phyloP scores from a whole-genome alignment of 768 basidiomycete species.

The Obba rivulosa region DNA sequence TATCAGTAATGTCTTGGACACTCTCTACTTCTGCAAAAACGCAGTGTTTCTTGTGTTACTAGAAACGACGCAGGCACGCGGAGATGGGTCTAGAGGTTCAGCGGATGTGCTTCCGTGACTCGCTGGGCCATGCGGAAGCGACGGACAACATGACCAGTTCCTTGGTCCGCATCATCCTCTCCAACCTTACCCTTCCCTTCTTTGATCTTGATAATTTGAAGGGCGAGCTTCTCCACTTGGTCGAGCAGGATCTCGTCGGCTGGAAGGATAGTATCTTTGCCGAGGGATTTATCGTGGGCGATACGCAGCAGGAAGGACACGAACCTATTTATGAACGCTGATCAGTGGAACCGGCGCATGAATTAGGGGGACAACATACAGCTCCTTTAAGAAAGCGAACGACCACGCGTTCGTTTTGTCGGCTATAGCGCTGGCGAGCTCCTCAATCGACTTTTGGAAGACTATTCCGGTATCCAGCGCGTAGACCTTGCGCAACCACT shows the following conservation, averaged over 20 bases:
- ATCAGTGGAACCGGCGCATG: constrained; percentile 5
- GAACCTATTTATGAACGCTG: constrained; percentile 2
- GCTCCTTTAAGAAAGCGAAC: constrained; percentile 42
- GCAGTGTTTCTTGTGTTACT: no score
- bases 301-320: constrained; percentile 32
- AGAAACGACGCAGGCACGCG: no score
- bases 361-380: constrained; percentile 24
- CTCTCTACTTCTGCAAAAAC: no score
- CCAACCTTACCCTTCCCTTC: neutral
- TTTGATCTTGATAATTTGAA: neutral
- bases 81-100: no score
- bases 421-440: constrained; percentile 28
- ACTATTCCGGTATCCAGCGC: constrained; percentile 18
- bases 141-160: no score
- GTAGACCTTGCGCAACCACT: constrained; percentile 33
- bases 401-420: constrained; percentile 34
- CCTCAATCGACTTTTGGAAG: constrained; percentile 22
- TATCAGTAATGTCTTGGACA: no score
- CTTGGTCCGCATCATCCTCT: neutral
- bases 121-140: no score
- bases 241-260: neutral
- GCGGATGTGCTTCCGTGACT: no score
- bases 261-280: neutral
- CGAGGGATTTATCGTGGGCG: constrained; percentile 20
- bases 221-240: neutral